A percentile compares a stretch with the other conserved stretches of the same genome.
Conservation (phyloP, 2,329 filamentous ascomycete species). For the Hymenoscyphus fraxineus region DNA sequence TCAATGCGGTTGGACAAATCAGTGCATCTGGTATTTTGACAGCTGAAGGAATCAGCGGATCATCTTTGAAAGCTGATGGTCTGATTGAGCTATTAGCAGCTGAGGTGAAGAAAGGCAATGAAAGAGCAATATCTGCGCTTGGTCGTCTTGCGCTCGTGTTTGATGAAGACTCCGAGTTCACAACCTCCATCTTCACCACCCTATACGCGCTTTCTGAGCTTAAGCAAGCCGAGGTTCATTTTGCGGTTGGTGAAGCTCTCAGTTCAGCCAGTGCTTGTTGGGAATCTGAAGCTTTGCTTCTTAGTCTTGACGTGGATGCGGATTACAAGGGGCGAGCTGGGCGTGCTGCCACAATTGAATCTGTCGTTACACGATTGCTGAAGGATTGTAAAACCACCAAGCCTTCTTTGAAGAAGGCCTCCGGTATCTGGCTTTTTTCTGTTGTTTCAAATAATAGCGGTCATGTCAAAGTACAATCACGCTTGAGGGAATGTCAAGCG, state of each 20-base stretch:
- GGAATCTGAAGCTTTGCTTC: conserved; percentile 74
- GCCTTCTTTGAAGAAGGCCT: conserved; percentile 84
- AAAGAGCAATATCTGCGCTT: conserved; percentile 75
- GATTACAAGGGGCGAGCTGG: conserved; percentile 40
- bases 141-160: conserved; percentile 70
- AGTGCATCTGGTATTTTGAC: conserved; percentile 53
- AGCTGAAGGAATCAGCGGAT: conserved; percentile 21
- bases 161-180: conserved; percentile 40
- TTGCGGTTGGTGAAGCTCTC: conserved; percentile 84
- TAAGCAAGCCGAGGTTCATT: conserved; percentile 82
- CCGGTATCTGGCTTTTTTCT: conserved; percentile 92
- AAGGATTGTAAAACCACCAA: conserved; percentile 78
- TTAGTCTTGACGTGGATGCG: conserved; percentile 71
- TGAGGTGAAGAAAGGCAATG: conserved; percentile 75
- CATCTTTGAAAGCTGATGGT: conserved; percentile 18
- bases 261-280: conserved; percentile 75
- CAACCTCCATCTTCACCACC: conserved; percentile 59
- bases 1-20: conserved; percentile 57
- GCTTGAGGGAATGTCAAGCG: conserved; percentile 73
- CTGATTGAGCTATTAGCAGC: conserved; percentile 60
- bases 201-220: conserved; percentile 79
- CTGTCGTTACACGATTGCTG: conserved; percentile 65
- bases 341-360: conserved; percentile 38
- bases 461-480: conserved; percentile 66
- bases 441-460: conserved; percentile 87